Conservation (phyloP, 305 asterid species). For the Fraxinus platypoda region DNA sequence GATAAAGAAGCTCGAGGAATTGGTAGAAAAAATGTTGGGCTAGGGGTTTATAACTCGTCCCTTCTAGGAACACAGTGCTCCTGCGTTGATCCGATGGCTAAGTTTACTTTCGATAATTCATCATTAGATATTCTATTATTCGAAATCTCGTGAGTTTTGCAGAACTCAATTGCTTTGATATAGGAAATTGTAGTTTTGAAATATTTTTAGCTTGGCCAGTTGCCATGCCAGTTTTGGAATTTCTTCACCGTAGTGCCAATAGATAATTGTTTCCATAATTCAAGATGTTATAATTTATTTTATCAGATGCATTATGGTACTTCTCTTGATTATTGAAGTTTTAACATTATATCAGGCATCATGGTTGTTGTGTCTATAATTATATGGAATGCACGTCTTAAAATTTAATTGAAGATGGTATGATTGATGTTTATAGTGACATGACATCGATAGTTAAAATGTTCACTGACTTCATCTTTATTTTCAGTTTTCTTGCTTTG, state of each 20-base stretch:
- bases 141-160: not conserved
- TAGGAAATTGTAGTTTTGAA: not conserved
- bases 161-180: not conserved
- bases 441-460: not conserved
- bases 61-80: not conserved
- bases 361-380: not conserved
- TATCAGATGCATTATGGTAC: not conserved
- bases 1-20: slow-evolving; percentile 83
- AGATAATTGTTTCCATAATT: not conserved
- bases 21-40: slow-evolving; percentile 73
- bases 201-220: not conserved
- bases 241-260: not conserved
- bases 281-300: not conserved
- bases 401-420: not conserved
- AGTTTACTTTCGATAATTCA: not conserved
- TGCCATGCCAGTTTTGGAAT: not conserved
- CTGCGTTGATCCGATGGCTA: not conserved
- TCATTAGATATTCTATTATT: not conserved
- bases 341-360: not conserved
- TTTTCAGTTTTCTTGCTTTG: not conserved
- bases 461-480: not conserved
- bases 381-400: not conserved
- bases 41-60: slow-evolving; percentile 45
- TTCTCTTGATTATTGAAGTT: not conserved
- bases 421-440: too few species aligned